Evolutionary conservation across 495 filamentous ascomycete species (phyloP), one percentile per base, ranked within the genome.

Genomic region (Penicilliopsis zonata): DNA sequence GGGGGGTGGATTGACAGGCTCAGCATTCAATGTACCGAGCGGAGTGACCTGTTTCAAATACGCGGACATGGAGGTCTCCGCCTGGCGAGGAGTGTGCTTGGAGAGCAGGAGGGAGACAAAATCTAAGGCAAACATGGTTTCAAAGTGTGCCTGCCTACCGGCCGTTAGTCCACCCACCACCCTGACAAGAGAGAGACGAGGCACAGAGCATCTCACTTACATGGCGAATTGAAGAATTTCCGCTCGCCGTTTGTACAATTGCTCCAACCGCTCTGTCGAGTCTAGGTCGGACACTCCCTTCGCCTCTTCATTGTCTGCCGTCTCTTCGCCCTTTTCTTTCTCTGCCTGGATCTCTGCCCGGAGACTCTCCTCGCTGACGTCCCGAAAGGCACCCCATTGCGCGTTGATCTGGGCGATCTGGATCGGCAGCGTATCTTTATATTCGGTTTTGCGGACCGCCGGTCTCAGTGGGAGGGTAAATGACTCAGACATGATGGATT

Each of bases 61-160:
- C 7, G 67, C 58, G 9, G 77, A 86, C 40, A 95, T 72, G 18
- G 82, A 80, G 19, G 57, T 48, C 37, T 72, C 72, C 14, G 79
- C 82, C 38, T 71, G 70, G 23, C 69, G 69, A 3, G 82, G 78
- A 2, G 65, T 61, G 41, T 90, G 69, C 47, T 84, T 84, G 6
- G 86, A 84, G 1, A 93, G 61, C 1, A 94, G 57, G 7, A 94
- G 71, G 9, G 90, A 94, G 23, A 94, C 53, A 41, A 85, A 82
- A 47, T 96, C 86, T 30, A 94, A 71, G 3, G 74, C 72, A 16
- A 76, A 59, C 47, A 74, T 50, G 24, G 80, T 70, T 42, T 80
- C 70, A 47, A 77, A 71, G 22, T 76, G 66, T 4, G 84, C 84
- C 43, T 67, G 55, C 14, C 74, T 78, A 35, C n/a, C 14, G 9